These are phyloP conservation scores for Nitzschia sp. DNA, from an alignment of 108 stramenopile genomes.

Conservation along the genomic window DNA sequence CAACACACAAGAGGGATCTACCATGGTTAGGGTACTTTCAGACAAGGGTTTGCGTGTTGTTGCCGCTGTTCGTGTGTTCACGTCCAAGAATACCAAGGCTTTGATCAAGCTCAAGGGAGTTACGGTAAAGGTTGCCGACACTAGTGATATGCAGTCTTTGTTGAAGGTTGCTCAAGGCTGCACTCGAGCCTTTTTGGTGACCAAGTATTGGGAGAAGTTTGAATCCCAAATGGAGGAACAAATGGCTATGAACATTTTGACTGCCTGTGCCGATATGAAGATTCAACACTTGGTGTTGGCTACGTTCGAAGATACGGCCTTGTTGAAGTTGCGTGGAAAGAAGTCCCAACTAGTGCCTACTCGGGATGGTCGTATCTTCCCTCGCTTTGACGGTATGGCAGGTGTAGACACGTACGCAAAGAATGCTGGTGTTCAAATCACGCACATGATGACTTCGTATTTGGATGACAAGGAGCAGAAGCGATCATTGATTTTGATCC, in stretches of 20 bases:
- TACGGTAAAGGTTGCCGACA: slow-evolving; percentile 50
- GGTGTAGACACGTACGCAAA: slow-evolving; percentile 30
- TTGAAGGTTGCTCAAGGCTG: slow-evolving; percentile 44
- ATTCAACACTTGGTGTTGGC: slow-evolving; percentile 44
- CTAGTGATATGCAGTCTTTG: slow-evolving; percentile 39
- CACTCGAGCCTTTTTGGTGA: slow-evolving; percentile 44
- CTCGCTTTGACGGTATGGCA: slow-evolving; percentile 49
- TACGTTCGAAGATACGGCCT: slow-evolving; percentile 51
- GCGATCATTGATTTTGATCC: slow-evolving; percentile 48
- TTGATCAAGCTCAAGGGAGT: slow-evolving; percentile 49
- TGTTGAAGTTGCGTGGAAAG: slow-evolving; percentile 23
- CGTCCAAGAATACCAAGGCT: slow-evolving; percentile 41
- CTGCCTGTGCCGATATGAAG: slow-evolving; percentile 34
- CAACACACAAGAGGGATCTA: slow-evolving; percentile 51
- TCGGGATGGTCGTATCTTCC: slow-evolving; percentile 45
- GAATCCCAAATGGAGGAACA: slow-evolving; percentile 49
- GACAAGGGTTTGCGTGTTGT: slow-evolving; percentile 48
- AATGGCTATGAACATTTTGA: slow-evolving; percentile 42
- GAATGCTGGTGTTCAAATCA: slow-evolving; percentile 36
- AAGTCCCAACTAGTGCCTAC: slow-evolving; percentile 49
- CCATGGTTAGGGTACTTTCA: slow-evolving; percentile 47
- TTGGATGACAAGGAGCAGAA: slow-evolving; percentile 43
- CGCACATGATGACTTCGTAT: slow-evolving; percentile 60
- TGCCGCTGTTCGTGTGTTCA: slow-evolving; percentile 51
- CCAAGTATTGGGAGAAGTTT: slow-evolving; percentile 54